Percentiles rank a stretch among this genome's conserved stretches.
Conservation (phyloP, 257 asterid species). For the Eucommia ulmoides region DNA sequence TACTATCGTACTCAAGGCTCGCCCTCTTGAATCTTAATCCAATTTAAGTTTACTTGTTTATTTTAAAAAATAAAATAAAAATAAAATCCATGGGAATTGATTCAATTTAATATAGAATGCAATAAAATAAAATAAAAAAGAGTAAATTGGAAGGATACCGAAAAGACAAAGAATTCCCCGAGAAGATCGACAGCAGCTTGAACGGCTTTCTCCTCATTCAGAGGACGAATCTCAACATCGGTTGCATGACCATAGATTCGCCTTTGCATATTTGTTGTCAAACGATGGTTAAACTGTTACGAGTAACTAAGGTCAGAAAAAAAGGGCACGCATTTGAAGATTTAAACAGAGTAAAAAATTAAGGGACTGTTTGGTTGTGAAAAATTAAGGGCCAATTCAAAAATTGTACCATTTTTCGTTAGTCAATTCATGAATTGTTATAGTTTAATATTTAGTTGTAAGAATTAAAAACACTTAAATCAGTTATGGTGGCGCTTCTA, state of each 20-base stretch:
- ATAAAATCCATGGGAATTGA: not conserved
- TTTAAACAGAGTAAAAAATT: too few species aligned
- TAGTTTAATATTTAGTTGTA: too few species aligned
- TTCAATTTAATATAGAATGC: too few species aligned
- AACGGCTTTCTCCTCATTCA: slow-evolving; percentile 94
- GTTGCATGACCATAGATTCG: slow-evolving; percentile 89
- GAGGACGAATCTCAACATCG: slow-evolving; percentile 84
- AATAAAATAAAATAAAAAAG: slow-evolving; percentile 10
- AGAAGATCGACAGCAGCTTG: slow-evolving; percentile 89
- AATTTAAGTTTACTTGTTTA: not conserved
- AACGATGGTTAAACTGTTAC: slow-evolving; percentile 71
- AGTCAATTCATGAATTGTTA: too few species aligned
- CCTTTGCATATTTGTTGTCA: slow-evolving; percentile 89
- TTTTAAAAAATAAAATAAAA: not conserved
- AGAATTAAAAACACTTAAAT: too few species aligned
- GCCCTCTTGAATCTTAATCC: too few species aligned
- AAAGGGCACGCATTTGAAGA: too few species aligned
- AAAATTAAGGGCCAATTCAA: too few species aligned
- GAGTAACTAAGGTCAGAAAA: slow-evolving; percentile 5
- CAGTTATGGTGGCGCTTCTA: too few species aligned
- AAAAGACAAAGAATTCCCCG: slow-evolving; percentile 77
- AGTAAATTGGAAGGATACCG: slow-evolving; percentile 35
- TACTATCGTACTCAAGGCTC: not conserved
- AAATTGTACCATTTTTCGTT: too few species aligned
- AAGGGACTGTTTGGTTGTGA: too few species aligned